These are phyloP conservation scores for Cystofilobasidium bisporidii DNA, from an alignment of 768 basidiomycete genomes.

Conservation along the genomic window DNA sequence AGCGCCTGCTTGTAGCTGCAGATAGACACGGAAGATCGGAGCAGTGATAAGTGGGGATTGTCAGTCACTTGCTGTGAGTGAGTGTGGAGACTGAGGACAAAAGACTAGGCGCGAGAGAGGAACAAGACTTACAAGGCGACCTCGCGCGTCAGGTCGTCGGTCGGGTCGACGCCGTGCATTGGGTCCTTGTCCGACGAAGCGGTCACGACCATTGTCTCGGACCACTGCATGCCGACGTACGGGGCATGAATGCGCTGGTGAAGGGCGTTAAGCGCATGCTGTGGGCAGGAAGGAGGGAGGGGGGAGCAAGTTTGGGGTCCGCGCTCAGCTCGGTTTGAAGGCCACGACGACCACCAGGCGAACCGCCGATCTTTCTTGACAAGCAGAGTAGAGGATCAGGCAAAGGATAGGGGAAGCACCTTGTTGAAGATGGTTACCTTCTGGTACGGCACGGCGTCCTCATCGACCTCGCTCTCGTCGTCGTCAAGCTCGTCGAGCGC, in stretches of 20 bases:
- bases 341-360: no score
- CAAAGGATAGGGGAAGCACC: slow-evolving; percentile 42
- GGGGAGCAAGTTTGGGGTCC: no score
- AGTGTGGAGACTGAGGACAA: background rate
- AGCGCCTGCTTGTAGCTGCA: slow-evolving; percentile 90
- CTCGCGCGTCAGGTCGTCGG: slow-evolving; percentile 84
- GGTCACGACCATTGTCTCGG: slow-evolving; percentile 34
- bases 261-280: slow-evolving; percentile 35
- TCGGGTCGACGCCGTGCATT: slow-evolving; percentile 30
- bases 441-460: slow-evolving; percentile 69
- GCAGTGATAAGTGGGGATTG: no score
- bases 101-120: background rate
- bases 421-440: slow-evolving; percentile 76
- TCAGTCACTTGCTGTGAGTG: no score
- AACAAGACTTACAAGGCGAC: slow-evolving; percentile 69
- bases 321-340: no score
- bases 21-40: no score
- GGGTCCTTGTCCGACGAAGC: slow-evolving; percentile 36
- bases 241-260: slow-evolving; percentile 19
- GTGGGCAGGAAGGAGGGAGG: slow-evolving; percentile 53
- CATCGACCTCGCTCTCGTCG: slow-evolving; percentile 49
- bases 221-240: slow-evolving; percentile 29
- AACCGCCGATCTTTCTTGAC: no score
- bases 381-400: no score
- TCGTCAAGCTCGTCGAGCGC: slow-evolving; percentile 39